These are phyloP conservation scores for Dentipellis sp. DNA, from an alignment of 768 basidiomycete species.

Conservation along the genomic window DNA sequence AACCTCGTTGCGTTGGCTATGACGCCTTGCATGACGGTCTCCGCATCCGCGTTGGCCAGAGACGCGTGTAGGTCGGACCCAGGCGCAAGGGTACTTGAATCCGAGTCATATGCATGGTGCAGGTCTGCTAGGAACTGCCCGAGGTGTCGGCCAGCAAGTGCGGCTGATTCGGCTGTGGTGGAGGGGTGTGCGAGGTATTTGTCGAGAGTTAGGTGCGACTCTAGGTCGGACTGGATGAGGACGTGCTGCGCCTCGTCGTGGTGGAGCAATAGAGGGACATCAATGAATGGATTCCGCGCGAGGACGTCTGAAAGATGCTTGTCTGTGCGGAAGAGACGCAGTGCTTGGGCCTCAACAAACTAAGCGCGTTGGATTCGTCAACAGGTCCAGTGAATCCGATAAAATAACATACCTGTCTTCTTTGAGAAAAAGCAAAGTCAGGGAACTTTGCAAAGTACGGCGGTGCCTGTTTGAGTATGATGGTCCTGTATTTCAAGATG, in stretches of 20 bases:
- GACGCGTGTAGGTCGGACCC: background rate
- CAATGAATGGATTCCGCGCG: background rate
- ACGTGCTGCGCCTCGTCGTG: background rate
- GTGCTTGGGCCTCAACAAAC: background rate
- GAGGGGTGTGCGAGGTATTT: background rate
- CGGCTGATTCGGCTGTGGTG: background rate
- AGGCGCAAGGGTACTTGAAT: background rate
- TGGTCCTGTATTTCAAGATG: background rate
- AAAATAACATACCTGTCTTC: background rate
- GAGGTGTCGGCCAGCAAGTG: background rate
- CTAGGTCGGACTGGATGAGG: background rate
- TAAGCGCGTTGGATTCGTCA: background rate
- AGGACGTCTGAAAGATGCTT: background rate
- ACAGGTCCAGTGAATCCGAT: too few relatives aligned
- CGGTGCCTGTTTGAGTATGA: background rate
- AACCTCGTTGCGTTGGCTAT: background rate
- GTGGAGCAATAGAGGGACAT: background rate
- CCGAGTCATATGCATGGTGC: background rate
- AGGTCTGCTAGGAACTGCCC: background rate
- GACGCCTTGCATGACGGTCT: background rate
- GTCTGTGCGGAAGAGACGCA: background rate
- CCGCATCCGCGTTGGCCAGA: background rate
- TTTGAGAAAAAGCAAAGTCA: background rate
- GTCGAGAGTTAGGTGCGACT: background rate
- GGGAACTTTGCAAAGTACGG: background rate